Conservation (phyloP, 441 rosid genomes). For the Adansonia grandidieri region DNA sequence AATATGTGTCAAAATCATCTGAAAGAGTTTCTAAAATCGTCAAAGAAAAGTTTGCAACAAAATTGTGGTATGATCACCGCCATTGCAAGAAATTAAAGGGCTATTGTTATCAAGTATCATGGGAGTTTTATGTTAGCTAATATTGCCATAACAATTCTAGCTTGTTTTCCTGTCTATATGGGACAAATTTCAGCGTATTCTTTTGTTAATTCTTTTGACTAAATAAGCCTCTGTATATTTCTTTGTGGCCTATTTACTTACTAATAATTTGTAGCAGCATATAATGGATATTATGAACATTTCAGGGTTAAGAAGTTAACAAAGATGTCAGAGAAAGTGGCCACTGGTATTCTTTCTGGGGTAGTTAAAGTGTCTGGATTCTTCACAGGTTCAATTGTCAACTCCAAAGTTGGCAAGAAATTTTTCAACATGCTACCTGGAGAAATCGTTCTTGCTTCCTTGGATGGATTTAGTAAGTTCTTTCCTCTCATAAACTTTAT, state of each 20-base stretch:
- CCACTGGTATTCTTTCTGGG: slow-evolving; percentile 80
- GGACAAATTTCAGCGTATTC: not conserved
- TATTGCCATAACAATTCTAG: not conserved
- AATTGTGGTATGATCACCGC: too few species aligned
- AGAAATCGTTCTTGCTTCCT: slow-evolving; percentile 84
- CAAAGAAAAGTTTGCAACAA: too few species aligned
- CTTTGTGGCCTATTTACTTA: too few species aligned
- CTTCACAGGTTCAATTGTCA: slow-evolving; percentile 76
- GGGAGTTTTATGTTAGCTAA: not conserved
- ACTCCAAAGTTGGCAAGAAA: slow-evolving; percentile 85
- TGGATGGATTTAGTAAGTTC: slow-evolving; percentile 93
- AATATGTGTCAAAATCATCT: not conserved
- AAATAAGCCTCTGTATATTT: not conserved
- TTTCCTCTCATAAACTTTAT: slow-evolving; percentile 5
- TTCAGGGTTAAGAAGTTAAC: slow-evolving; percentile 85
- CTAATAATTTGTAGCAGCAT: not conserved
- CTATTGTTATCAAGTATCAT: not conserved
- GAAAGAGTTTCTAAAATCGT: not conserved
- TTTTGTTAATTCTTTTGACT: not conserved
- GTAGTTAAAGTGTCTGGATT: slow-evolving; percentile 83
- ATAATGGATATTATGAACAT: slow-evolving; percentile 19
- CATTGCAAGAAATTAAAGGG: not conserved
- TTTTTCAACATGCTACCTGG: slow-evolving; percentile 83
- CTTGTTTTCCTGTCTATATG: not conserved
- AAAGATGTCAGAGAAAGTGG: slow-evolving; percentile 78